Evolutionary conservation across 2,329 filamentous ascomycete genomes (phyloP).

Genomic region (Botrytis fragariae): DNA sequence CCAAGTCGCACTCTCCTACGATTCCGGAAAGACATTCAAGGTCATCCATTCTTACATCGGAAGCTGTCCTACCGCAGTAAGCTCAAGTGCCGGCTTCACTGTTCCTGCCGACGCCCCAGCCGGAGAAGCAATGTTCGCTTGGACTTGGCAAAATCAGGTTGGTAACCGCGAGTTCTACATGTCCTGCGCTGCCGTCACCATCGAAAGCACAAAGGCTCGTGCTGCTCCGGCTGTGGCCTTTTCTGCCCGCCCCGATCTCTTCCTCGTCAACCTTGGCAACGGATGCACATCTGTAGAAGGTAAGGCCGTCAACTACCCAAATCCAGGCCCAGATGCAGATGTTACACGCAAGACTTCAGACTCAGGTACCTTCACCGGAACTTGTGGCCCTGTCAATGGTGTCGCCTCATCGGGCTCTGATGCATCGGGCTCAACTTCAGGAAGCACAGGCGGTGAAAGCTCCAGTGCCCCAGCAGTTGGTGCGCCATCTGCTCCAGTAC

Average conservation of each 20-base stretch:
- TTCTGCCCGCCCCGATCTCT: conserved; percentile 52
- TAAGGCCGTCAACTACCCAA: conserved; percentile 52
- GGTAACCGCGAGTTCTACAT: conserved; percentile 67
- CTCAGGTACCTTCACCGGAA: conserved; percentile 27
- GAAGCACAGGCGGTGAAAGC: no score
- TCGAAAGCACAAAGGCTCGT: conserved; percentile 36
- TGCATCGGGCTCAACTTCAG: background rate
- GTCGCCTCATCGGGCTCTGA: conserved; percentile 23
- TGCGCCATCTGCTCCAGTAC: background rate
- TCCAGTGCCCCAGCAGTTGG: background rate
- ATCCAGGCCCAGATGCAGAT: conserved; percentile 49
- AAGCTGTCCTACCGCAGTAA: conserved; percentile 5
- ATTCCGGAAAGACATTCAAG: conserved; percentile 54
- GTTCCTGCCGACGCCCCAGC: conserved; percentile 19
- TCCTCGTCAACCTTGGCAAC: conserved; percentile 56
- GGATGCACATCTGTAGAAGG: conserved; percentile 49
- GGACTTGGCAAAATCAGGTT: conserved; percentile 59
- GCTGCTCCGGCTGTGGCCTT: conserved; percentile 40
- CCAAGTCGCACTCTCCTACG: conserved; percentile 58
- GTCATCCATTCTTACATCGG: conserved; percentile 53
- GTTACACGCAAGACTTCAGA: conserved; percentile 20
- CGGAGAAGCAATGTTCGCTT: conserved; percentile 34
- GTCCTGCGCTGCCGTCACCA: conserved; percentile 60
- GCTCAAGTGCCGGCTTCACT: conserved; percentile 5
- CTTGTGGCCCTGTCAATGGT: conserved; percentile 31